Conservation (phyloP, 2,329 filamentous ascomycete genomes). For the Verticillium alfalfae region DNA sequence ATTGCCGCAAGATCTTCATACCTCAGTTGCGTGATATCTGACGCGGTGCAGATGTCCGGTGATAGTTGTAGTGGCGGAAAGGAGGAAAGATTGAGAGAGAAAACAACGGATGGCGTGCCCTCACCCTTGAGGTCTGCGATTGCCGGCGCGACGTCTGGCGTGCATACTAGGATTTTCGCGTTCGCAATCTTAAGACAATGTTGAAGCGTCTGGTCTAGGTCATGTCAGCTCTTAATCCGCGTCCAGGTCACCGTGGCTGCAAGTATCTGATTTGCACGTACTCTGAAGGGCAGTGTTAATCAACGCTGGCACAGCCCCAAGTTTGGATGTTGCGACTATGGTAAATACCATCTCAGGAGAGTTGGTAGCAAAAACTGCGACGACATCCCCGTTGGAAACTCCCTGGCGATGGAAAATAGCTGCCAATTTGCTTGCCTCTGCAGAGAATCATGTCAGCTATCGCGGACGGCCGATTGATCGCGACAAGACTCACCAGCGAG, state of each 20-base stretch:
- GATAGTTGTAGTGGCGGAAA: not conserved
- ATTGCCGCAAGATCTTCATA: not conserved
- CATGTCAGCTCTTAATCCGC: not conserved
- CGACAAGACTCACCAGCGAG: not conserved
- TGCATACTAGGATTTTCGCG: not conserved
- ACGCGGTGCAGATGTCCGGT: not conserved
- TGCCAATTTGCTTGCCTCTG: conserved; percentile 1
- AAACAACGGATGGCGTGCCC: not conserved
- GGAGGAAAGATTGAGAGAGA: not conserved
- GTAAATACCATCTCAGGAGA: conserved; percentile 1
- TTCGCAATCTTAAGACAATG: conserved; percentile 1
- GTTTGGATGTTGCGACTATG: not conserved
- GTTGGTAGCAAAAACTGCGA: not conserved
- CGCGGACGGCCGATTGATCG: too few relatives aligned
- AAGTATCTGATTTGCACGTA: not conserved
- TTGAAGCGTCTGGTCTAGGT: not conserved
- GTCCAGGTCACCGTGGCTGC: too few relatives aligned
- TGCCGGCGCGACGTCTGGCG: not conserved
- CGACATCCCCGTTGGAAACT: not conserved
- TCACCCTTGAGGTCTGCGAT: not conserved
- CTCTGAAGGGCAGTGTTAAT: not conserved
- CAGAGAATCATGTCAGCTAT: not conserved
- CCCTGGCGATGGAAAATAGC: not conserved
- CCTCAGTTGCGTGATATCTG: not conserved
- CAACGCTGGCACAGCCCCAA: not conserved